Base-by-base conservation (phyloP, 1,284 basidiomycete genomes). In the Marasmius oreades region DNA sequence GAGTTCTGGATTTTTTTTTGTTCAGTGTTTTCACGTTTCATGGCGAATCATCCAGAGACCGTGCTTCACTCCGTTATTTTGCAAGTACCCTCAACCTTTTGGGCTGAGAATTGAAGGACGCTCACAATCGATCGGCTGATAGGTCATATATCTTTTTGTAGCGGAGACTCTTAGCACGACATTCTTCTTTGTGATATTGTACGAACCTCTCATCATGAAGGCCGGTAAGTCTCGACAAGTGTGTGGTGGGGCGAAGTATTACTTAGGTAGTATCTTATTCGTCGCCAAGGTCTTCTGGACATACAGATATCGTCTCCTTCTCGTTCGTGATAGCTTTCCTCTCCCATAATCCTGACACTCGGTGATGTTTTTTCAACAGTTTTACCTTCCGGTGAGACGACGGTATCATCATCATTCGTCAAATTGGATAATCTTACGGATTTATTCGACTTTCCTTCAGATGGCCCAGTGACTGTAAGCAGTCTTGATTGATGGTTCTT, bases 161-260 rank as follows among this genome's bases (percentile, higher is more conserved):
- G 60, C 66, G 1, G 72, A 73, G 52, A 66, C 66, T 0, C 36
- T 62, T 3, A 69, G 70, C 51, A 69, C 69, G 0, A 65, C 44
- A 0, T 64, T 67, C 44, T 66, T 68, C 51, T 69, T 72, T 39
- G 66, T 58, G 20, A 69, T 70, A 23, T 62, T 72, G 45, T 72
- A 72, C 52, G 65, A 72, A 54, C 70, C 72, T 5, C 60, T 73
- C 0, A 63, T 73, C 33, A 34, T 67, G 12, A 61, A 65, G 6
- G 72, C 67, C 51, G 71, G 72, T 72, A 26, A 4, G 65, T 60
- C 33, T 18, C n/a, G n/a, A 6, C 45, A 12, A 5, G 37, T 31
- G 24, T 18, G 18, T n/a, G 10, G 34, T 43, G 52, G 24, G 24
- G 12, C 12, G 12, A 31, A 22, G 24, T 33, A 20, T 12, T 28